A percentile compares a stretch with the other conserved stretches of the same genome.
phyloP scores from a whole-genome alignment of 2,329 filamentous ascomycete species.

The Purpureocillium lavendulum region DNA sequence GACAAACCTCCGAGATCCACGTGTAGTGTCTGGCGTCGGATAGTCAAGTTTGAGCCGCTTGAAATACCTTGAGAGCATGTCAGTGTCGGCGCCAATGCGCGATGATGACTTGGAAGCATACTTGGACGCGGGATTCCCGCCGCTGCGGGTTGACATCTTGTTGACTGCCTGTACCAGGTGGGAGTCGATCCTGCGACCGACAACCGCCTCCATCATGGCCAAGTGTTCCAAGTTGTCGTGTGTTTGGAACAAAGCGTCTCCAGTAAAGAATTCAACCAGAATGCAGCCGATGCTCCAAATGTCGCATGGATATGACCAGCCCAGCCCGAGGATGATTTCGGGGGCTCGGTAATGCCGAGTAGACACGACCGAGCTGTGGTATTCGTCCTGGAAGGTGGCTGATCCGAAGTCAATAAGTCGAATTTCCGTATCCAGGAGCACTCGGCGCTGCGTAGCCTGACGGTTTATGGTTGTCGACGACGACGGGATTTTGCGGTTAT shows the following conservation, averaged over 20 bases:
- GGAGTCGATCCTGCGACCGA: conserved; percentile 48
- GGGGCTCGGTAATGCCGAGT: conserved; percentile 63
- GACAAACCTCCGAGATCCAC: conserved; percentile 58
- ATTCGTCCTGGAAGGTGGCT: conserved; percentile 65
- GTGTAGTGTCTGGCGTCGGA: conserved; percentile 52
- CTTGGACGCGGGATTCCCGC: conserved; percentile 57
- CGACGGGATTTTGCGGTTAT: conserved; percentile 61
- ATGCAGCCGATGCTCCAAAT: conserved; percentile 71
- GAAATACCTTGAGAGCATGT: conserved; percentile 46
- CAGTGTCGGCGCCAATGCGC: background rate
- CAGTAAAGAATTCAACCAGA: conserved; percentile 63
- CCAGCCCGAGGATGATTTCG: conserved; percentile 62
- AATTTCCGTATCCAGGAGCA: conserved; percentile 61
- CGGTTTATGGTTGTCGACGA: conserved; percentile 52
- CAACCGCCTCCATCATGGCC: conserved; percentile 69
- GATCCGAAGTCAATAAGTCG: conserved; percentile 65
- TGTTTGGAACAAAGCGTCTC: conserved; percentile 63
- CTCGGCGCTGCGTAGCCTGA: conserved; percentile 54
- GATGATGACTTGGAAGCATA: conserved; percentile 29
- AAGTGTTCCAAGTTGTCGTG: conserved; percentile 66
- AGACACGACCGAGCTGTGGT: conserved; percentile 63
- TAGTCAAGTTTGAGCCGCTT: conserved; percentile 59
- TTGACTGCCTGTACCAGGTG: conserved; percentile 42
- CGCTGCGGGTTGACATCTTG: conserved; percentile 46
- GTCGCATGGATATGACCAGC: conserved; percentile 65